These are phyloP conservation scores for Fusarium sp. DNA, from an alignment of 2,329 filamentous ascomycete species.

Conservation along the genomic window DNA sequence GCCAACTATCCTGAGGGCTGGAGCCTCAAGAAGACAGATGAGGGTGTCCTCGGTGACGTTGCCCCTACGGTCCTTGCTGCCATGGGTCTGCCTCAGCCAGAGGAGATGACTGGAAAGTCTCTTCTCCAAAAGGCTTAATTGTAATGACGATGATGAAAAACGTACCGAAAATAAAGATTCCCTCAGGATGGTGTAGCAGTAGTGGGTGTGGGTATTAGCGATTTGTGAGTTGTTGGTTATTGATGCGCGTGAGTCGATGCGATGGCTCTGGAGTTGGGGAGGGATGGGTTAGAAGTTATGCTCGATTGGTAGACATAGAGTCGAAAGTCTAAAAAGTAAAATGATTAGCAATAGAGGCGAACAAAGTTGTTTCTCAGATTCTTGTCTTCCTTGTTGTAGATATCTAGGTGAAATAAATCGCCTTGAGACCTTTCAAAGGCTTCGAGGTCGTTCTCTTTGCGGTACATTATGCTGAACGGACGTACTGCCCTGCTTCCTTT, in stretches of 20 bases:
- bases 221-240: conserved; percentile 35
- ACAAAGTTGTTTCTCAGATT: conserved; percentile 5
- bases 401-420: background rate
- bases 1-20: conserved; percentile 93
- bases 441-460: too few relatives aligned
- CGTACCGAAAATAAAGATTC: conserved; percentile 8
- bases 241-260: conserved; percentile 25
- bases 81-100: conserved; percentile 91
- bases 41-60: conserved; percentile 95
- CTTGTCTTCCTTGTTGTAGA: background rate
- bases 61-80: conserved; percentile 91
- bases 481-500: too few relatives aligned
- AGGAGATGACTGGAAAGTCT: conserved; percentile 91
- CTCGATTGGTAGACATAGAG: conserved; percentile 35
- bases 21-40: conserved; percentile 80
- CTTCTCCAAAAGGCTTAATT: conserved; percentile 79
- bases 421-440: background rate
- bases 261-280: conserved; percentile 43
- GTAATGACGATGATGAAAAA: conserved; percentile 12
- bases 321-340: conserved; percentile 31
- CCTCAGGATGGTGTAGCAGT: conserved; percentile 22
- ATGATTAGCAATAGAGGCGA: conserved; percentile 21
- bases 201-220: conserved; percentile 27
- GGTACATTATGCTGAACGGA: too few relatives aligned
- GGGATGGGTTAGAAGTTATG: conserved; percentile 31